Conservation (phyloP, 2,329 filamentous ascomycete species). For the Mycosphaerella arachidis region DNA sequence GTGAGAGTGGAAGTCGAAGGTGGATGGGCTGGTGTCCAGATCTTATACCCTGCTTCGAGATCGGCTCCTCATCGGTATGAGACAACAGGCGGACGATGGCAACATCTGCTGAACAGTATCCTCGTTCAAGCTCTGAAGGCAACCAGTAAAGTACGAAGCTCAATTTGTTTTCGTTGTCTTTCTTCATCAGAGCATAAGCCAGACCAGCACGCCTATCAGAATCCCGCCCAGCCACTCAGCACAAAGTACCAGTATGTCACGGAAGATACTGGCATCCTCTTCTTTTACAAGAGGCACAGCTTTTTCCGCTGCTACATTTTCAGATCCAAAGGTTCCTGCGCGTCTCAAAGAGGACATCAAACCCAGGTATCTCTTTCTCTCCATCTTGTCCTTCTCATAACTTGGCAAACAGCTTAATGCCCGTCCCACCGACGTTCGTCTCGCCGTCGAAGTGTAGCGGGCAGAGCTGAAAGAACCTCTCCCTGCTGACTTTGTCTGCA, state of each 20-base stretch:
- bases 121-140: neutral
- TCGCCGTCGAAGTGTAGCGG: conserved; percentile 48
- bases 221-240: neutral
- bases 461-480: conserved; percentile 44
- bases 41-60: neutral
- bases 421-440: conserved; percentile 17
- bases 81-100: neutral
- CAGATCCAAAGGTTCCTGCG: neutral
- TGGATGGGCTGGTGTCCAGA: neutral
- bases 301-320: neutral
- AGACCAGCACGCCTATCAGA: neutral
- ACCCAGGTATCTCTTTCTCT: neutral
- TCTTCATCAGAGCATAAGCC: neutral
- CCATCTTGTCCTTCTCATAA: neutral
- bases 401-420: conserved; percentile 11
- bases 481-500: conserved; percentile 34
- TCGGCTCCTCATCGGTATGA: neutral
- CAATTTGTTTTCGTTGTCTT: neutral
- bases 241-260: neutral
- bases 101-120: neutral
- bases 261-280: neutral
- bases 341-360: neutral
- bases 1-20: neutral
- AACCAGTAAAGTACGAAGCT: neutral
- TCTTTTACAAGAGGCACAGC: neutral